Evolutionary conservation across 176 grass and related monocot species (phyloP), one percentile per base, ranked within the genome.

Genomic region (Neostapfia colusana): DNA sequence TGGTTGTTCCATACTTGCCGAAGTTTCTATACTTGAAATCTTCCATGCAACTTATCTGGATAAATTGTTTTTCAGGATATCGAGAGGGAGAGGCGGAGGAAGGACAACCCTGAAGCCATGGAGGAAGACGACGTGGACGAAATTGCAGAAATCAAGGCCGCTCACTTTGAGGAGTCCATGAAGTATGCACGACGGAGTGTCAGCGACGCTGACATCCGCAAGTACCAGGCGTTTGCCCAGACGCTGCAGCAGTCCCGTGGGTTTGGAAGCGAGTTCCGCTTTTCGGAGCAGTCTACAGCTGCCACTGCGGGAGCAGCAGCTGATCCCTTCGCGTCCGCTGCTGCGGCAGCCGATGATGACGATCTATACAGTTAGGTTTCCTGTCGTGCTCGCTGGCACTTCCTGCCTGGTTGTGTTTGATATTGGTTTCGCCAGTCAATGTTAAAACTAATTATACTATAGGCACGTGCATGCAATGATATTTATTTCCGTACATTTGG

Each of bases 161-260:
- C 66, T 7, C 92, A 91, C 62, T 95, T 95, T 1, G 92, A 95
- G 72, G 92, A 95, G 70, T 95, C 92, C 0, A 95, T 95, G 92
- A 94, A 91, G 83, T 94, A 83, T 1, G 92, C 92, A 1, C 85
- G 92, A 6, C 76, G 92, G 17, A 93, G 91, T 69, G 91, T 93
- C 1, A 93, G 91, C 10, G 91, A 93, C 8, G 88, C 91, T 0
- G 92, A 94, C 43, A 94, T 94, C 35, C 66, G 92, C 14, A 95
- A 95, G 27, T 95, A 95, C 68, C 92, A 91, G 82, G 88, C 85
- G 1, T 95, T 95, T 5, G 92, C 92, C 3, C 92, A 91, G 76
- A 91, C 92, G 6, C 50, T 95, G 70, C 92, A 95, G 85, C 92
- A 95, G 62, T 95, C 92, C 2, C 84, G 92, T 5, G 92, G 92